These are phyloP conservation scores for Amorphotheca resinae DNA, from an alignment of 495 filamentous ascomycete species.

Conservation along the genomic window DNA sequence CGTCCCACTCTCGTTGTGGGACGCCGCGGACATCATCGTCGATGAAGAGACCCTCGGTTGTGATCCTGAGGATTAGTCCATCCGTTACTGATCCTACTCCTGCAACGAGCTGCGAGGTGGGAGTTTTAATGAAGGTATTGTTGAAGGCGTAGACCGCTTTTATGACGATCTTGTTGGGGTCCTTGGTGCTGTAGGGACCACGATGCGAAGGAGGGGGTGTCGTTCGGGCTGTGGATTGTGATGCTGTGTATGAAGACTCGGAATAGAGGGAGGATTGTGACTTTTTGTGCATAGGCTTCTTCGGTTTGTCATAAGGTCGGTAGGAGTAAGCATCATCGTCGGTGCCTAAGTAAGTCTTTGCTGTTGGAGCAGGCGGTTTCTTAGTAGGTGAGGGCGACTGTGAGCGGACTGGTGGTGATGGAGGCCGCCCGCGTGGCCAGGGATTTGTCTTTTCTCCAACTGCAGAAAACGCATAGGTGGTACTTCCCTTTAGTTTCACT, in stretches of 20 bases:
- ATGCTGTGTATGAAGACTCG: constrained; percentile 74
- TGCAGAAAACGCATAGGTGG: constrained; percentile 38
- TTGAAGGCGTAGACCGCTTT: constrained; percentile 84
- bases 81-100: constrained; percentile 68
- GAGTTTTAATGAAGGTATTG: constrained; percentile 67
- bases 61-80: constrained; percentile 72
- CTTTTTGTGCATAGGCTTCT: constrained; percentile 33
- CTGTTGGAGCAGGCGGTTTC: constrained; percentile 42
- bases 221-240: constrained; percentile 70
- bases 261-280: constrained; percentile 60
- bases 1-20: constrained; percentile 89
- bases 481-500: constrained; percentile 21
- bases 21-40: constrained; percentile 86
- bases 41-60: constrained; percentile 85
- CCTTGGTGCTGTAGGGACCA: constrained; percentile 66
- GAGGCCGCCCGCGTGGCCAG: constrained; percentile 39
- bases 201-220: constrained; percentile 71
- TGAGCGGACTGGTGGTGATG: constrained; percentile 15
- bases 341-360: constrained; percentile 46
- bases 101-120: constrained; percentile 68
- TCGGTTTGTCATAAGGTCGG: constrained; percentile 70
- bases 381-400: constrained; percentile 24
- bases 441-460: constrained; percentile 44
- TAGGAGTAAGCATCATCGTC: constrained; percentile 62
- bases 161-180: constrained; percentile 90